Evolutionary conservation across 2,329 filamentous ascomycete species (phyloP), one percentile per base, ranked within the genome.

Genomic region (Madurella mycetomatis): DNA sequence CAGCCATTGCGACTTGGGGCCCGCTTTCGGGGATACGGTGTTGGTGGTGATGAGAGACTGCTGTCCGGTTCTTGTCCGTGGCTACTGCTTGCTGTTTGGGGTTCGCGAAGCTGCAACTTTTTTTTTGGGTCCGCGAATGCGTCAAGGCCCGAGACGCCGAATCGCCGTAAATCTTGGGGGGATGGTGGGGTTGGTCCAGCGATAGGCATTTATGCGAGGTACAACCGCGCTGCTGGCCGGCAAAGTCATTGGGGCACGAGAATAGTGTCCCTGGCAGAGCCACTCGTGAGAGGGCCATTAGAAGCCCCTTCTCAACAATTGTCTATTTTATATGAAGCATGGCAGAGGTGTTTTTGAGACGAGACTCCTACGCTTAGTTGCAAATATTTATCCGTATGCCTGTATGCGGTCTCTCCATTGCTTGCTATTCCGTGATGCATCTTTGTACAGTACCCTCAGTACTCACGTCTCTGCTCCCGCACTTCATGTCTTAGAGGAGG

Each of bases 1-100:
- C 72, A 55, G 71, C 70, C 76, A 78, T 78, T 19, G 46, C 48
- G 37, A 44, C 17, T 50, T 40, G 5, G 16, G 25, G 15, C 32
- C 25, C 39, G 12, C 11, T 12, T 19, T 18, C 42, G 46, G 18
- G 13, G 39, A 17, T 1, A 32, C 41, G 25, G 30, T 49, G 52
- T 12, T 30, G 40, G 55, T 19, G 46, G 41, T 37, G 43, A 39
- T 41, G 39, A 15, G 39, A 31, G 48, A 8, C 25, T 13, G 43
- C n/a, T 25, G 4, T 19, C 25, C 18, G 37, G 25, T 39, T 17
- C 51, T 43, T 18, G 18, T 40, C 16, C 34, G 31, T 41, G 9
- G 34, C 47, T 9, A 11, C 34, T 18, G 49, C 41, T 40, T 46
- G 25, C 32, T n/a, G 9, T 5, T 49, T 49, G 45, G 44, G 19